Evolutionary conservation across 2,329 filamentous ascomycete species (phyloP), one percentile per base, ranked within the genome.

Genomic region (Phaeophleospora eucalypticola): DNA sequence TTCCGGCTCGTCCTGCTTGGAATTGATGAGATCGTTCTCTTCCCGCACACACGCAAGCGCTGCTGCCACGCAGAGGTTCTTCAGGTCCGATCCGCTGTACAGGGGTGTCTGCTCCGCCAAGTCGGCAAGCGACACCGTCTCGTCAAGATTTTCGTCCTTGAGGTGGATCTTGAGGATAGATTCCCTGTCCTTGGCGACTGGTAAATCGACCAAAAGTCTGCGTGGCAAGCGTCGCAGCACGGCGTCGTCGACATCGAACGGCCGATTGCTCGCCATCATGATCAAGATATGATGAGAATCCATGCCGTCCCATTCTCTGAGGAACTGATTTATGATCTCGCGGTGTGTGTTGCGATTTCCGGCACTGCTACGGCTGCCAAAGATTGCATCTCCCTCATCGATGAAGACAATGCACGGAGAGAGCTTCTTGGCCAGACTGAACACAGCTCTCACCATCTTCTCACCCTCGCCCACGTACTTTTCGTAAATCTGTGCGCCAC

Each of bases 381-480:
- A 86, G 39, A 98, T 83, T 6, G 91, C 87, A 65, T 98, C 93
- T 17, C 90, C 93, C 70, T 98, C 93, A 62, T 98, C 93, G 52
- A 98, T 89, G 71, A 98, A 97, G 41, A 98, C 87, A 14, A 98
- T 84, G 62, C 90, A 90, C 0, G 93, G 93, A 1, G 86, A 85
- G 6, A 96, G 79, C 67, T 95, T 95, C 69, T 89, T 89, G 3
- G 93, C 93, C 0, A 97, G 76, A 0, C 82, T 86, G 70, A 98
- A 98, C 34, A 97, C 83, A 0, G 91, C 91, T 43, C 86, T 84
- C 44, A 97, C 87, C 63, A 95, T 95, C 76, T 97, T 97, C 71
- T 98, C 93, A 49, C 87, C 87, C 66, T 97, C 89, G 17, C 93
- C 93, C 3, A 97, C 88, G 67, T 88, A 97, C 80, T 94, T 97